Base-by-base conservation (phyloP, 2,329 filamentous ascomycete genomes). In the Bipolaris bicolor region DNA sequence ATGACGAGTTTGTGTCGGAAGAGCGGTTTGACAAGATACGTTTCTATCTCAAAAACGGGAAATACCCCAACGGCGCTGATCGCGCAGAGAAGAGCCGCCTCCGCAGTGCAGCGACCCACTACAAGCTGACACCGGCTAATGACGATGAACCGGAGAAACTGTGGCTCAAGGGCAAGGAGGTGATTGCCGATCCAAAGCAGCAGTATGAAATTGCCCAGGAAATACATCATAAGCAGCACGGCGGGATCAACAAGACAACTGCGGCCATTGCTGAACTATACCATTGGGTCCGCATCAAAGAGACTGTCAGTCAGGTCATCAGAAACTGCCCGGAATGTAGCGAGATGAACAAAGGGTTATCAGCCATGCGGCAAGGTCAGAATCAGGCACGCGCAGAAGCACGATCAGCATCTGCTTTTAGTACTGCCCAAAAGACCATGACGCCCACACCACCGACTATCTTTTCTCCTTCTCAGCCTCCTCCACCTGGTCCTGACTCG, bases 21-120 rank as follows among this genome's bases (percentile, higher is more conserved):
- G 93, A 97, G 80, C 91, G 95, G 67, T 98, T 98, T 82, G 94
- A 97, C 82, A 97, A 97, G 83, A 98, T 98, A 76, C 90, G 93
- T 72, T 98, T 91, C 82, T 98, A 98, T 79, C 87, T 98, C 73
- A 96, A 96, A 79, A 92, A 93, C 76, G 90, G 89, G 72, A 92
- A 93, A 77, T 98, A 99, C 77, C 95, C 95, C 58, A 88, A 89
- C 69, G 94, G 93, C 61, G 93, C 94, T 73, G 92, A 97, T 81
- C 87, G 94, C 57, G 93, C 93, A 55, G 95, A 98, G 78, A 98
- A 98, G 85, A 94, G 90, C 79, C 90, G 94, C 68, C 86, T 99
- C 55, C 87, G 95, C 68, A 96, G 91, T 77, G 93, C 94, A 46
- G 93, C 93, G 39, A 97, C 92, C 18, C 94, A 98, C 78, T 98